These are phyloP conservation scores for Alternaria triticina DNA, from an alignment of 2,329 filamentous ascomycete genomes.

Conservation along the genomic window DNA sequence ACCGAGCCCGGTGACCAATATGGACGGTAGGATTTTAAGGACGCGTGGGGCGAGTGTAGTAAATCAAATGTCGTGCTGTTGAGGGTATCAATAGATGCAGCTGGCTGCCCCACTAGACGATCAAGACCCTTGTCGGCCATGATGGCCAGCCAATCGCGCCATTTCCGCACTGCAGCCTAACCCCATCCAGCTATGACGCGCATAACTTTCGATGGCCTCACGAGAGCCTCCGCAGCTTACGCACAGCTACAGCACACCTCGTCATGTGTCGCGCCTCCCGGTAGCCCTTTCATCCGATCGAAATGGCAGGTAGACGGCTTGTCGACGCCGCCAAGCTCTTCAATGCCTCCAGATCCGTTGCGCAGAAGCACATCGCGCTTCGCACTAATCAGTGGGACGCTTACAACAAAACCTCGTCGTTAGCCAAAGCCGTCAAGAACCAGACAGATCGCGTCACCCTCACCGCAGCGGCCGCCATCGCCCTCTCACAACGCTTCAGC, in stretches of 20 bases:
- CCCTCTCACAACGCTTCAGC: slow-evolving; percentile 64
- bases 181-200: slow-evolving; percentile 40
- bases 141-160: slow-evolving; percentile 8
- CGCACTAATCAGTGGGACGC: slow-evolving; percentile 67
- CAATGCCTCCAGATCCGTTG: slow-evolving; percentile 56
- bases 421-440: slow-evolving; percentile 67
- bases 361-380: slow-evolving; percentile 63
- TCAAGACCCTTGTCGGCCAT: slow-evolving; percentile 1
- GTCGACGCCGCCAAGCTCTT: slow-evolving; percentile 59
- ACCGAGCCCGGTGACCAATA: neutral
- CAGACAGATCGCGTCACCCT: slow-evolving; percentile 68
- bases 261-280: slow-evolving; percentile 19
- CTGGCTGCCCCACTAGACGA: slow-evolving; percentile 12
- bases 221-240: slow-evolving; percentile 6
- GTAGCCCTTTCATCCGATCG: slow-evolving; percentile 22
- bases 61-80: neutral
- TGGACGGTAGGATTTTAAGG: neutral
- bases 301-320: slow-evolving; percentile 60
- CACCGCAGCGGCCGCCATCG: slow-evolving; percentile 66
- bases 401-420: slow-evolving; percentile 68
- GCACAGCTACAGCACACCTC: slow-evolving; percentile 3
- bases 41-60: neutral
- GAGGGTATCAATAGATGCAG: neutral
- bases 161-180: slow-evolving; percentile 16
- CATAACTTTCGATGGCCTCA: slow-evolving; percentile 22